Base-by-base conservation (phyloP, 2,329 filamentous ascomycete genomes). In the Botrytis paeoniae region DNA sequence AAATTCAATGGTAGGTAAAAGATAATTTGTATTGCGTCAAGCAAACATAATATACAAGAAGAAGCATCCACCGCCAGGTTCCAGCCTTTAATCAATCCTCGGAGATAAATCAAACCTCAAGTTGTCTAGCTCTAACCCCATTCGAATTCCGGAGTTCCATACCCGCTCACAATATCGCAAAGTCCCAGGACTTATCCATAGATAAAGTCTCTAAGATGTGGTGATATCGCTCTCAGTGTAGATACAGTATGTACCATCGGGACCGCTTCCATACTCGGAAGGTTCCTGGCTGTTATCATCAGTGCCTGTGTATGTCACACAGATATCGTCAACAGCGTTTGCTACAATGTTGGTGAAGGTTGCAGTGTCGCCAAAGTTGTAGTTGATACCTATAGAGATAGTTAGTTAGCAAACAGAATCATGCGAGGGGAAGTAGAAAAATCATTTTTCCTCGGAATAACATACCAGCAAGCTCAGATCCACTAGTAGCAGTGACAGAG, bases 361-460 rank as follows among this genome's bases (percentile, higher is more conserved):
- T 66, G 83, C 83, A 1, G 82, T 85, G 75, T 86, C 84, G 51
- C 84, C 85, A 75, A 84, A 86, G 83, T 86, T 87, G 73, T 81
- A 82, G 82, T 86, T 87, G 80, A 87, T 86, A 65, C 85, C 85
- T 75, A 82, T 84, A 45, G 85, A 81, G 25, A 57, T 8, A 41
- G 9, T 32, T 81, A 80, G 69, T 81, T 64, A 63, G 54, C 39
- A 35, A 20, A 35, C 20, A 54, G 51, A 32, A 29, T 18, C 7
- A 18, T 29, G n/a, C 7, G 14, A 57, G n/a, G 3, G 16, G 18
- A 39, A 45, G 66, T 69, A 12, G 25, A 39, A 20, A 69, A 12
- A 29, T 57, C 14, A 18, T 18, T 29, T 32, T 57, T 29, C 14
- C n/a, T 32, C 14, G 7, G n/a, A 32, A 43, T 51, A 51, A 59